Evolutionary conservation across 1,284 basidiomycete genomes (phyloP).

Genomic region (Cronartium quercuum): DNA sequence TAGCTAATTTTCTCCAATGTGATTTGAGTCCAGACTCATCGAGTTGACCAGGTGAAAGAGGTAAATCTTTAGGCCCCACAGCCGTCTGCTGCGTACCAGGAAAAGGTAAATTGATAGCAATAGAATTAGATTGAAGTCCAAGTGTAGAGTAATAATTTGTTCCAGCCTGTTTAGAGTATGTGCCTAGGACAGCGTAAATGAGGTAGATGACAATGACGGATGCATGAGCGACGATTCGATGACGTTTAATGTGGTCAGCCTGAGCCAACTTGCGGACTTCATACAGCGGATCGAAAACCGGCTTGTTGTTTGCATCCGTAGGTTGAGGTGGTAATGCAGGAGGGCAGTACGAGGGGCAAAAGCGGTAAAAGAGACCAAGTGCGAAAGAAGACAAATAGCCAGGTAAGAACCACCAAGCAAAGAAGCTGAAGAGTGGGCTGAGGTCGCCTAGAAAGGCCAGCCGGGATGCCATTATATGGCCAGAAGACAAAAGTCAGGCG

Average conservation of each 20-base stretch:
- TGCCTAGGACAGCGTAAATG: conserved; percentile 1
- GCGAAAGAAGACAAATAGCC: conserved; percentile 8
- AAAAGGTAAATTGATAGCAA: conserved; percentile 10
- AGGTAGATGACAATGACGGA: conserved; percentile 15
- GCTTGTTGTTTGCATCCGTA: background rate
- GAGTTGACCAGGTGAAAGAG: background rate
- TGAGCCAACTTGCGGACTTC: conserved; percentile 6
- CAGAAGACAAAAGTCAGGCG: too few relatives aligned
- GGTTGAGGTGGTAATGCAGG: background rate
- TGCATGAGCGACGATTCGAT: conserved; percentile 19
- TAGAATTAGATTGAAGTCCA: conserved; percentile 14
- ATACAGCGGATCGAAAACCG: conserved; percentile 18
- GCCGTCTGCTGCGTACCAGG: background rate
- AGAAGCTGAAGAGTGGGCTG: conserved; percentile 14
- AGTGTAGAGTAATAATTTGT: conserved; percentile 22
- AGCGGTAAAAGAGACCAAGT: conserved; percentile 1
- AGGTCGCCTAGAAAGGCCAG: conserved; percentile 20
- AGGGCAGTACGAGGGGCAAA: conserved; percentile 13
- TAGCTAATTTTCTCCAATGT: conserved; percentile 25
- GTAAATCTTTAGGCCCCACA: background rate
- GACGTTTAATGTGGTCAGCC: background rate
- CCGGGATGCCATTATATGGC: conserved; percentile 7
- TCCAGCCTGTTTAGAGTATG: conserved; percentile 8
- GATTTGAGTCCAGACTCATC: conserved; percentile 28
- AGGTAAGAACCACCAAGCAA: conserved; percentile 32